A percentile compares a stretch with the other conserved stretches of the same genome.
phyloP scores from a whole-genome alignment of 257 asterid species.

The Ophiorrhiza pumila region DNA sequence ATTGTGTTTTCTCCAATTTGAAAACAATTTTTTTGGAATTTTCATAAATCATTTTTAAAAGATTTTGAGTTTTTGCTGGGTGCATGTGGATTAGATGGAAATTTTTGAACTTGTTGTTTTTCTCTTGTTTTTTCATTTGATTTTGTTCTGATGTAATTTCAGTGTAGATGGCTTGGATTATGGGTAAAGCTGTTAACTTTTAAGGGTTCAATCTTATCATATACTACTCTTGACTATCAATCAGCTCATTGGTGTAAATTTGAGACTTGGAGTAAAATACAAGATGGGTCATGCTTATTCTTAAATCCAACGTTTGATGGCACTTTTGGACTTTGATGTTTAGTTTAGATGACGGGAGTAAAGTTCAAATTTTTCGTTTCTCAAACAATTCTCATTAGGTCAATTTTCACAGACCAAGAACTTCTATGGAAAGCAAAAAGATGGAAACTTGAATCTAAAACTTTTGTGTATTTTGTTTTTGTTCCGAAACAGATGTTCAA shows the following conservation, averaged over 20 bases:
- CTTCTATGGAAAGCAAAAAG: background rate
- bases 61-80: background rate
- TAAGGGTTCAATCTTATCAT: background rate
- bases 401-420: background rate
- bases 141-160: constrained; percentile 2
- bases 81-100: background rate
- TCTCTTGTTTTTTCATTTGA: background rate
- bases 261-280: constrained; percentile 8
- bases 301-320: constrained; percentile 4
- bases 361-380: background rate
- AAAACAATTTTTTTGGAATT: background rate
- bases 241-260: background rate
- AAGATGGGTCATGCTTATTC: constrained; percentile 9
- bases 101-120: background rate
- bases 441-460: background rate
- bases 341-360: background rate
- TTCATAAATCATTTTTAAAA: background rate
- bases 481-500: constrained; percentile 46
- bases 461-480: background rate
- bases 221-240: background rate
- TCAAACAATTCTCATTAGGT: background rate
- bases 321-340: background rate
- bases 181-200: constrained; percentile 12
- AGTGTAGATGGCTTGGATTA: constrained; percentile 17
- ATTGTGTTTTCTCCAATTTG: background rate